Evolutionary conservation across 306 rosid species (phyloP).

Genomic region (Amphicarpaea edgeworthii): DNA sequence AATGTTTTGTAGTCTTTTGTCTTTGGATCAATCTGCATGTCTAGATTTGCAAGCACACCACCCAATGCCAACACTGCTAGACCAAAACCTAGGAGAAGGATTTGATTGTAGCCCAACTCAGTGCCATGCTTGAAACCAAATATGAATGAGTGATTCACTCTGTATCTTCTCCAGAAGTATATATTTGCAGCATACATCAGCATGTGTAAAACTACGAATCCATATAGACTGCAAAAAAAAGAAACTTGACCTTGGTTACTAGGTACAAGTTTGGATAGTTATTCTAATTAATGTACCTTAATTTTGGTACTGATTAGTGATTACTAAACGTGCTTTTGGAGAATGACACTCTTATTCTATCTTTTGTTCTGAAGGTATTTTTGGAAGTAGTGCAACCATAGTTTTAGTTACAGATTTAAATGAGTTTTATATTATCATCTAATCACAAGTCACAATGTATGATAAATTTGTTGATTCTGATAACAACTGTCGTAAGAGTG

Average conservation of each 20-base stretch:
- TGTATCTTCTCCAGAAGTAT: conserved; percentile 66
- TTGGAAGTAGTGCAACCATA: no score
- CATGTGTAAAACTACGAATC: conserved; percentile 70
- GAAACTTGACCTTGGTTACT: conserved; percentile 13
- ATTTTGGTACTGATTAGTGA: no score
- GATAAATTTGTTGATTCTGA: no score
- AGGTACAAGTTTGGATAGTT: background rate
- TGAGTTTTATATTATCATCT: no score
- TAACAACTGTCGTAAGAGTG: no score
- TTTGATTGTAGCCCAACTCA: conserved; percentile 62
- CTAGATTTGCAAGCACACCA: conserved; percentile 69
- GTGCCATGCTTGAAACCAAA: conserved; percentile 78
- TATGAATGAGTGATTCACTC: conserved; percentile 75
- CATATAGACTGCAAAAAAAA: conserved; percentile 63
- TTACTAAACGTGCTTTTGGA: no score
- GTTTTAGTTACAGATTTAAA: no score
- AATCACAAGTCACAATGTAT: no score
- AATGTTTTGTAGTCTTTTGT: conserved; percentile 56
- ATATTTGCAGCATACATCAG: conserved; percentile 68
- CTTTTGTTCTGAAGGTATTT: no score
- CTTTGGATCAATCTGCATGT: conserved; percentile 72
- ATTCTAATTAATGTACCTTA: no score
- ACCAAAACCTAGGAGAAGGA: conserved; percentile 58
- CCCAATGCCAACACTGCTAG: conserved; percentile 61
- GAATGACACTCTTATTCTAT: no score